Evolutionary conservation across 2,329 filamentous ascomycete species (phyloP).

Genomic region (Rachicladosporium sp.): DNA sequence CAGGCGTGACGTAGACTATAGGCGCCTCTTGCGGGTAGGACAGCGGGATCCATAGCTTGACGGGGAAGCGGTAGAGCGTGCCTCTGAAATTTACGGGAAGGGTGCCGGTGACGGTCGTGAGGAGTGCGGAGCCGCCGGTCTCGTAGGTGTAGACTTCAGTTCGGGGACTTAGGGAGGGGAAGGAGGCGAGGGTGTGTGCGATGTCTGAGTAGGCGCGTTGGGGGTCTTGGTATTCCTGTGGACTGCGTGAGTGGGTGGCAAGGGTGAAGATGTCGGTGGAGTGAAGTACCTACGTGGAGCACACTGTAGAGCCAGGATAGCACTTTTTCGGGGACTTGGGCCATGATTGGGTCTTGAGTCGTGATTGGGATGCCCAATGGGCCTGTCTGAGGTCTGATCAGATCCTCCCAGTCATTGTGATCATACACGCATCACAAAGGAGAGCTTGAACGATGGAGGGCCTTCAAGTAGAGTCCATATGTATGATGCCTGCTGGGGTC

Average conservation of each 20-base stretch:
- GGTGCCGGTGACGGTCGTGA: constrained; percentile 76
- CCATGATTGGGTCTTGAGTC: constrained; percentile 26
- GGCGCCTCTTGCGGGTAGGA: constrained; percentile 78
- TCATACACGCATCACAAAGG: no score
- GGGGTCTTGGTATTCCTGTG: constrained; percentile 82
- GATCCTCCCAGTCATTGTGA: no score
- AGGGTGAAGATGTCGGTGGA: neutral
- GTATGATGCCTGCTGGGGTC: no score
- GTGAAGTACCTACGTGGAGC: constrained; percentile 39
- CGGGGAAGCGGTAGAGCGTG: constrained; percentile 76
- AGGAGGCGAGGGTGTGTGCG: constrained; percentile 66
- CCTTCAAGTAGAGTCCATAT: no score
- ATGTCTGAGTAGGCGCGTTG: constrained; percentile 89
- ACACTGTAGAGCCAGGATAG: constrained; percentile 94
- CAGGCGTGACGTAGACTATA: constrained; percentile 77
- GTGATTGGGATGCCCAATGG: no score
- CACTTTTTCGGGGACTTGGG: constrained; percentile 72
- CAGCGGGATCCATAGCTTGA: constrained; percentile 88
- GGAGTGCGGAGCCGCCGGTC: constrained; percentile 71
- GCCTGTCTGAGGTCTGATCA: no score
- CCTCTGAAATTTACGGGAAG: constrained; percentile 86
- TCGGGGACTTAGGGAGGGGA: constrained; percentile 66
- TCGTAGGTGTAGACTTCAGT: constrained; percentile 96
- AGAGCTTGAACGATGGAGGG: no score
- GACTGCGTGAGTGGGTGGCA: constrained; percentile 13